Evolutionary conservation across 1,284 basidiomycete species (phyloP).

Genomic region (Polyporus tsugae): DNA sequence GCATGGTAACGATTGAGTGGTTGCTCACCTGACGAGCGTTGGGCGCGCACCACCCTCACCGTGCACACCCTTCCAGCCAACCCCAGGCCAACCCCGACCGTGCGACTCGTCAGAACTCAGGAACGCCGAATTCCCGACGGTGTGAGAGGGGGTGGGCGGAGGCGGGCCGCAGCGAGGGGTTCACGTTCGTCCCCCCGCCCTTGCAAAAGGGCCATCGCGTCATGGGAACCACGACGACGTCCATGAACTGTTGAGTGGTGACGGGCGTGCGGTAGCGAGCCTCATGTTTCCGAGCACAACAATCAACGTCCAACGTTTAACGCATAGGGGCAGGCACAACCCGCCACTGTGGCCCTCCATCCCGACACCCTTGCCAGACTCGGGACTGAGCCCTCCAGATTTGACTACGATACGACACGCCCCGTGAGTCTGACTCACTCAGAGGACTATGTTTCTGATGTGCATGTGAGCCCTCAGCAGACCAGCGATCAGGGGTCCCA

Average conservation of each 20-base stretch:
- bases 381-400: neutral
- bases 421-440: neutral
- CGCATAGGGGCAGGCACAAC: neutral
- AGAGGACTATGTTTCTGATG: neutral
- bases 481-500: neutral
- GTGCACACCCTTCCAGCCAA: constrained; percentile 9
- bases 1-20: constrained; percentile 1
- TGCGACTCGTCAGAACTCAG: neutral
- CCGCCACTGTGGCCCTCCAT: neutral
- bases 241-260: neutral
- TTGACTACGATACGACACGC: neutral
- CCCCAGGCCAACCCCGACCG: constrained; percentile 13
- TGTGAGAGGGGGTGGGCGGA: neutral
- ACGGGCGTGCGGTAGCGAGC: constrained; percentile 4
- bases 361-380: neutral
- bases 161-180: neutral
- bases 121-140: neutral
- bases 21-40: constrained; percentile 7
- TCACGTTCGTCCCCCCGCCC: neutral
- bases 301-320: neutral
- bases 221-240: neutral
- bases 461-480: neutral
- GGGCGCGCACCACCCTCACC: neutral
- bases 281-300: constrained; percentile 1
- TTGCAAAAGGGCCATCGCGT: neutral